Base-by-base conservation (phyloP, 106 monocot genomes). In the Dendrobium nobile region DNA sequence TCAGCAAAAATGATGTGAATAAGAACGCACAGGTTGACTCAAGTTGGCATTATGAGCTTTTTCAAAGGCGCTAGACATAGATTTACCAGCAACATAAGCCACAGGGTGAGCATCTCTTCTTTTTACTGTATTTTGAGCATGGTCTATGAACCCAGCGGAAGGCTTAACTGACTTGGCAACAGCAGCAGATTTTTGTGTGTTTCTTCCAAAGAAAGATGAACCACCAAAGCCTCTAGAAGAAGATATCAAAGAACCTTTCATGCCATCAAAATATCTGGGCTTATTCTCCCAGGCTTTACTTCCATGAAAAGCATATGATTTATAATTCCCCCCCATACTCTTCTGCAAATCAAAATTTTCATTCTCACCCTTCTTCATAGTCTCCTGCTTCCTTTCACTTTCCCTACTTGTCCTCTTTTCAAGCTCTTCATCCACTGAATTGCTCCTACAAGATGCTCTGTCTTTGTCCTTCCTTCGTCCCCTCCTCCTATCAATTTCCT, bases 171-270 rank as follows among this genome's bases (percentile, higher is more conserved):
- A 86, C 80, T 89, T 97, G 55, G 80, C 80, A 80, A 79, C 72
- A 75, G 74, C 79, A 79, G 80, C 54, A 77, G 90, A 37, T 81
- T 22, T 56, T 80, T 85, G 84, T 77, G 87, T 47, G 81, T 82
- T 85, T 87, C 86, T 89, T 11, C 92, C 89, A 83, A 91, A 94
- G 85, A 94, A 86, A 9, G 87, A 87, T 61, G 86, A 41, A 11
- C 94, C 86, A 75, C 75, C 77, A 15, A 94, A 88, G 79, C 89
- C 85, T 75, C 84, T 94, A 77, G 95, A 88, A 16, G 91, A 87
- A 44, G 88, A 90, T 79, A 88, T 80, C 33, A 91, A 89, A 74
- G 83, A 82, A 16, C 91, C 92, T 59, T 85, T 85, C 81, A 90
- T 77, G 5, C 85, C 81, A 80, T 89, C 92, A 74, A 92, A 98